Percentiles rank a stretch among this genome's conserved stretches.
These are phyloP conservation scores for Polyplosphaeria fusca DNA, from an alignment of 495 filamentous ascomycete genomes.

Conservation along the genomic window DNA sequence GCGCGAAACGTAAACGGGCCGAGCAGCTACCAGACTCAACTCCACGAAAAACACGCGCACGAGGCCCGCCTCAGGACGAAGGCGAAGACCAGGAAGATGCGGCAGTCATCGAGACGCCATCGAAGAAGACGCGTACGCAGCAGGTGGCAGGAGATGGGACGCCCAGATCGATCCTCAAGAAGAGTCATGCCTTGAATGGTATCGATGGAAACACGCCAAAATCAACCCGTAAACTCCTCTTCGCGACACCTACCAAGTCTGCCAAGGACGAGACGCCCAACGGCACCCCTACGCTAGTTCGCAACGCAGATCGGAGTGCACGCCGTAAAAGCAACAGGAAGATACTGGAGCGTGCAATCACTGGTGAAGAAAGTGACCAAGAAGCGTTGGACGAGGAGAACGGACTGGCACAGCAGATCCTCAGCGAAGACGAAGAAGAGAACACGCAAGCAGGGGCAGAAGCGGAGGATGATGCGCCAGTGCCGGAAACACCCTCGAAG, in stretches of 20 bases:
- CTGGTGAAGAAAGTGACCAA: constrained; percentile 57
- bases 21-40: constrained; percentile 16
- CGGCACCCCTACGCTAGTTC: constrained; percentile 54
- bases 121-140: constrained; percentile 3
- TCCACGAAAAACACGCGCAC: constrained; percentile 15
- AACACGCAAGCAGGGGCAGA: constrained; percentile 39
- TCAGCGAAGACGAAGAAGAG: constrained; percentile 52
- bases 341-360: constrained; percentile 62
- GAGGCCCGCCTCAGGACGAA: constrained; percentile 3
- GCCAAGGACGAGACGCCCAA: constrained; percentile 21
- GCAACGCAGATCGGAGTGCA: constrained; percentile 76
- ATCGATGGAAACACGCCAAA: constrained; percentile 21
- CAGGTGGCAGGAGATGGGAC: constrained; percentile 17
- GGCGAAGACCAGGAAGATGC: constrained; percentile 2
- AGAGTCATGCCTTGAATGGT: constrained; percentile 8
- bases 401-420: constrained; percentile 69
- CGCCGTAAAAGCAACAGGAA: constrained; percentile 78
- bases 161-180: constrained; percentile 22
- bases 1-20: constrained; percentile 30
- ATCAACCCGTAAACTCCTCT: constrained; percentile 26
- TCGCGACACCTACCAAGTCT: constrained; percentile 25
- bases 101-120: constrained; percentile 26
- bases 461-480: constrained; percentile 25
- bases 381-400: constrained; percentile 74
- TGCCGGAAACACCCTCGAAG: constrained; percentile 52